These are phyloP conservation scores for Saccharomycopsis capsularis DNA, from an alignment of 805 yeast genomes.

Conservation along the genomic window DNA sequence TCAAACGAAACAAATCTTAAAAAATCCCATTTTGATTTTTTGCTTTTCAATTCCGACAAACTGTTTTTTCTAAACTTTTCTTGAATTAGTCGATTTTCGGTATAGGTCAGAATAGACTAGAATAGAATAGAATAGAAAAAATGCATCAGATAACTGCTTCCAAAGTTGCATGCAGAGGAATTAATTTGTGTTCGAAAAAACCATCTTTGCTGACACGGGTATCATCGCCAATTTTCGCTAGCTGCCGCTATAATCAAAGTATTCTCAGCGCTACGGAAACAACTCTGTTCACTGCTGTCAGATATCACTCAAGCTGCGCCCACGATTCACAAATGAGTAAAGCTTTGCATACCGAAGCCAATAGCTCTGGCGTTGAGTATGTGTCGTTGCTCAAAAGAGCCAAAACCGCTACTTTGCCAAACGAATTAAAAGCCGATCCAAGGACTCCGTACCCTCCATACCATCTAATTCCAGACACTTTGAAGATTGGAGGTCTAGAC, in stretches of 20 bases:
- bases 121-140: no score
- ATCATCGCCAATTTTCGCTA: no score
- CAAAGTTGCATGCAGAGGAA: no score
- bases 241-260: background rate
- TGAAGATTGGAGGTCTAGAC: constrained; percentile 2
- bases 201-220: no score
- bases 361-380: background rate
- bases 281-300: constrained; percentile 24
- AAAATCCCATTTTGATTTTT: background rate
- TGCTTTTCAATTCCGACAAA: no score
- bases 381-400: background rate
- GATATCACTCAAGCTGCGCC: constrained; percentile 25
- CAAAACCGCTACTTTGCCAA: background rate
- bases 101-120: no score
- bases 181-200: no score
- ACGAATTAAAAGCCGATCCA: constrained; percentile 9
- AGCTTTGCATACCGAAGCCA: constrained; percentile 7
- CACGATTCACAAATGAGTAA: constrained; percentile 24
- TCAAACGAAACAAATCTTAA: no score
- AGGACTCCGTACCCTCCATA: constrained; percentile 18
- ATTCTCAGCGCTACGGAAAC: constrained; percentile 18
- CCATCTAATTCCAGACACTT: constrained; percentile 16
- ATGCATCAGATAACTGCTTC: no score
- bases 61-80: no score
- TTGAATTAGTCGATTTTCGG: no score